Conservation (phyloP, 2,329 filamentous ascomycete species). For the Cladophialophora chaetospira region DNA sequence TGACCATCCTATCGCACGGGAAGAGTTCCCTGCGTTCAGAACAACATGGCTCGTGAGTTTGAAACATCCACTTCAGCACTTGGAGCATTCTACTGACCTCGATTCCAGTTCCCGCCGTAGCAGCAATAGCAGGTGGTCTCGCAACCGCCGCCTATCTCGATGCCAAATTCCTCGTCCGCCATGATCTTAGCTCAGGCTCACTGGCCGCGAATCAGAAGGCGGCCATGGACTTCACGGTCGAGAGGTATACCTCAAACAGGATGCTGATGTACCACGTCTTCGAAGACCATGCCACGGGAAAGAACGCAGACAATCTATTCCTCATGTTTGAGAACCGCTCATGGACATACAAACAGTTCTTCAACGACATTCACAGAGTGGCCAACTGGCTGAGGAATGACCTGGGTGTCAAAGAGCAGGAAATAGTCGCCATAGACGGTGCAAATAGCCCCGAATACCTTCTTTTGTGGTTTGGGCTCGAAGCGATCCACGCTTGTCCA, state of each 20-base stretch:
- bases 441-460: slow-evolving; percentile 69
- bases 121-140: slow-evolving; percentile 38
- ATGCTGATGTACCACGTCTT: slow-evolving; percentile 69
- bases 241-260: slow-evolving; percentile 53
- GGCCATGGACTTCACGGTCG: slow-evolving; percentile 24
- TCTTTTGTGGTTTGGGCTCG: slow-evolving; percentile 65
- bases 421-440: slow-evolving; percentile 68
- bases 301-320: slow-evolving; percentile 57
- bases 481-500: slow-evolving; percentile 66
- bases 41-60: slow-evolving; percentile 14
- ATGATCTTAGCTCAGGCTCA: slow-evolving; percentile 61
- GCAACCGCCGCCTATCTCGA: slow-evolving; percentile 64
- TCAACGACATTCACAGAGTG: slow-evolving; percentile 59
- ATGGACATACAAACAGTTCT: slow-evolving; percentile 62
- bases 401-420: slow-evolving; percentile 57
- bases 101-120: slow-evolving; percentile 26
- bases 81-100: background rate
- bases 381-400: slow-evolving; percentile 63
- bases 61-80: background rate
- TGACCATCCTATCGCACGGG: background rate
- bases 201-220: slow-evolving; percentile 24
- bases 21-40: slow-evolving; percentile 1
- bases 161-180: slow-evolving; percentile 67
- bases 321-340: slow-evolving; percentile 68
- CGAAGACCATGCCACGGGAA: slow-evolving; percentile 56